phyloP scores from a whole-genome alignment of 148 eudicot genomes.

The Chenopodium album region DNA sequence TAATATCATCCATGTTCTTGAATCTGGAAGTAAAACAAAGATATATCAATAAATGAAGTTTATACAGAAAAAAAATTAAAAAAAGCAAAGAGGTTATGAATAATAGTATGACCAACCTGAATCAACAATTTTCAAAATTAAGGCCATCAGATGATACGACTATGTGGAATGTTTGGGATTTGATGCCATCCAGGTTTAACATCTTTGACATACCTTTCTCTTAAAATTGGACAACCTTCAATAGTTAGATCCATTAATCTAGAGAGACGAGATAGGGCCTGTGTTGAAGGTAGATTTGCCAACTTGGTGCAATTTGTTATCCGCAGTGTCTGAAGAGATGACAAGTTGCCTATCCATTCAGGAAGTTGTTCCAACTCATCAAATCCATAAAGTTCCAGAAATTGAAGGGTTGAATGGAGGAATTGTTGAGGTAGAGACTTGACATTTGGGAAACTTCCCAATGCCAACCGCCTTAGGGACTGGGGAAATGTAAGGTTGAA shows the following conservation, averaged over 20 bases:
- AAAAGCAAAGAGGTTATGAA: no score
- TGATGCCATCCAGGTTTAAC: background rate
- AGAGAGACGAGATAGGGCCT: background rate
- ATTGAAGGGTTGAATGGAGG: background rate
- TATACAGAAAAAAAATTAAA: no score
- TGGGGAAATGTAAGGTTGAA: no score
- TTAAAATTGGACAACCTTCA: background rate
- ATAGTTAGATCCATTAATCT: no score
- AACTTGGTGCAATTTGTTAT: background rate
- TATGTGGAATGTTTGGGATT: background rate
- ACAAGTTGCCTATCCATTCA: background rate
- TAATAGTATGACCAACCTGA: no score
- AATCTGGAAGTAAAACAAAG: no score
- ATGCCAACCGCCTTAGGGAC: background rate
- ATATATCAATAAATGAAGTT: no score
- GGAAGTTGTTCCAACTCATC: constrained; percentile 5
- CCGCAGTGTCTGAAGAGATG: background rate
- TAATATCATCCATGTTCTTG: no score
- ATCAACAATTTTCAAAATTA: no score
- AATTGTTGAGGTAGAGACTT: constrained; percentile 9
- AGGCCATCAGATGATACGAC: background rate
- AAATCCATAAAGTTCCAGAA: background rate
- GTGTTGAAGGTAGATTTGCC: constrained; percentile 4
- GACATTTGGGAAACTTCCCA: background rate
- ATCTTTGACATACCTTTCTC: background rate